Percentiles rank a stretch among this genome's conserved stretches.
phyloP scores from a whole-genome alignment of 306 rosid genomes.

The Cucurbita moschata region DNA sequence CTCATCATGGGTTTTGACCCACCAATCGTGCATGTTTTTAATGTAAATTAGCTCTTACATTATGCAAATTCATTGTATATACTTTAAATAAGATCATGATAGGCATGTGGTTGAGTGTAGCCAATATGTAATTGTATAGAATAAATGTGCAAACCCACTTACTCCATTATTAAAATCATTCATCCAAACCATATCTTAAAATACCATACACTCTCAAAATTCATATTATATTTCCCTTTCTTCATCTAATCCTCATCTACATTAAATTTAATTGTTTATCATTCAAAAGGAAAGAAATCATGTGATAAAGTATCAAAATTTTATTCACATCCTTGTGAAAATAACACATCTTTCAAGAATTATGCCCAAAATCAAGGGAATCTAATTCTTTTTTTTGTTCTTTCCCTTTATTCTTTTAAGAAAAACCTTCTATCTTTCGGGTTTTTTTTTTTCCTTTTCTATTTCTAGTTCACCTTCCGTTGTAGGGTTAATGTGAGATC shows the following conservation, averaged over 20 bases:
- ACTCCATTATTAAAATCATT: neutral
- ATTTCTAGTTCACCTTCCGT: neutral
- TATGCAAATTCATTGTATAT: neutral
- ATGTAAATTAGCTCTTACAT: neutral
- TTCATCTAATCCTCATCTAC: neutral
- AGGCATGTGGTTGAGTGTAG: neutral
- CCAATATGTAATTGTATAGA: neutral
- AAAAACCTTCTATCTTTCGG: neutral
- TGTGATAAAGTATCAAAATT: neutral
- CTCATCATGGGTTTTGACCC: slow-evolving; percentile 3
- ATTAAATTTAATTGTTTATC: no score
- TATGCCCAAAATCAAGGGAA: neutral
- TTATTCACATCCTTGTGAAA: neutral
- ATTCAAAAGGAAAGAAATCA: neutral
- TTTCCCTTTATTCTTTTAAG: neutral
- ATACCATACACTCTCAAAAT: neutral
- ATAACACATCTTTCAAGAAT: neutral
- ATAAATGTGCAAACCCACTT: neutral
- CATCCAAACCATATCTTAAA: neutral
- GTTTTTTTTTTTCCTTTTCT: neutral
- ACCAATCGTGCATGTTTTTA: slow-evolving; percentile 8
- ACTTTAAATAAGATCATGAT: neutral
- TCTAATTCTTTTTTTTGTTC: neutral
- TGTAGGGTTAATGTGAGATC: no score
- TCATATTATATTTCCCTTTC: neutral